Conservation (phyloP, 129 eudicot genomes). For the Flaveria linearis region DNA sequence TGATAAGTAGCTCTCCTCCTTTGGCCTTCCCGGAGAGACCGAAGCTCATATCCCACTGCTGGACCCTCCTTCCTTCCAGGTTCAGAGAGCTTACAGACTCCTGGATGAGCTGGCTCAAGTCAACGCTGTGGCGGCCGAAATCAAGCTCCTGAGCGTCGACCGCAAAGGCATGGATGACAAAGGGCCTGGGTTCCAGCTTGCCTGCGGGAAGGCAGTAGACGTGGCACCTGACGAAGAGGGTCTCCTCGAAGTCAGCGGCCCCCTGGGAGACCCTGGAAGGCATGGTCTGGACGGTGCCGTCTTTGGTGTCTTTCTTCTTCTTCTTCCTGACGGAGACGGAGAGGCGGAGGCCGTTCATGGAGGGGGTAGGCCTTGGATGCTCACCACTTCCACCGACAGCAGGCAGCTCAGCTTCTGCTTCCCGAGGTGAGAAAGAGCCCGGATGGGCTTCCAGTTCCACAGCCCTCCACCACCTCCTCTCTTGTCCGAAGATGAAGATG, state of each 20-base stretch:
- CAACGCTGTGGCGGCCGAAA: constrained; percentile 68
- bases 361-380: constrained; percentile 78
- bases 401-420: constrained; percentile 89
- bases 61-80: constrained; percentile 59
- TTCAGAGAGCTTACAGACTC: constrained; percentile 63
- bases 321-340: constrained; percentile 84
- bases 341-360: constrained; percentile 92
- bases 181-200: constrained; percentile 78
- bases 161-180: constrained; percentile 69
- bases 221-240: constrained; percentile 73
- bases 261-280: constrained; percentile 94
- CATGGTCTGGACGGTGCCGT: constrained; percentile 92
- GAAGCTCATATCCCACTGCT: constrained; percentile 84
- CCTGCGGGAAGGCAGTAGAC: constrained; percentile 69
- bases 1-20: constrained; percentile 83
- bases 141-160: constrained; percentile 89
- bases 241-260: constrained; percentile 96
- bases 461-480: constrained; percentile 64
- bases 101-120: constrained; percentile 70
- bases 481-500: too few species aligned
- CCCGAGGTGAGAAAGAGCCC: constrained; percentile 72
- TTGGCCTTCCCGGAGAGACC: constrained; percentile 75
- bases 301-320: constrained; percentile 86
- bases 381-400: constrained; percentile 85
- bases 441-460: constrained; percentile 94